Conservation (phyloP, 1,284 basidiomycete species). For the Tilletia caries region DNA sequence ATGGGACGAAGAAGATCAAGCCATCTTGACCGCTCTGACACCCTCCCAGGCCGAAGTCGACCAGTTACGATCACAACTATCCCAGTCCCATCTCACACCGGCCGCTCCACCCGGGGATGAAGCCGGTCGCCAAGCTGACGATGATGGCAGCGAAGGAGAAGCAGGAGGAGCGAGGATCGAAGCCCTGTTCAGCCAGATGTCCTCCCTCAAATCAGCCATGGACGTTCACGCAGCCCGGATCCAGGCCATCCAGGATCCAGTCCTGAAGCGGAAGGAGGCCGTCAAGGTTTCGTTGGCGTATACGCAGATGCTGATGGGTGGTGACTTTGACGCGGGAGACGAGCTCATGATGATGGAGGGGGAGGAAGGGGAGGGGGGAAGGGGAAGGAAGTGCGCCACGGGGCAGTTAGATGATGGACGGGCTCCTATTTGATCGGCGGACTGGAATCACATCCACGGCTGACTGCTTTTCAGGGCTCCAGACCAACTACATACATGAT, state of each 20-base stretch:
- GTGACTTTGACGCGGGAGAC: not conserved
- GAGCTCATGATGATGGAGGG: too few species aligned
- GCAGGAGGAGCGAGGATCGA: too few species aligned
- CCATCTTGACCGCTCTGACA: not conserved
- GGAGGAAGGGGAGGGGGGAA: too few species aligned
- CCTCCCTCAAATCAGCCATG: slow-evolving; percentile 1
- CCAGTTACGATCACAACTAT: not conserved
- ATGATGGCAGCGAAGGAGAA: too few species aligned
- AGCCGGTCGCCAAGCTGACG: too few species aligned
- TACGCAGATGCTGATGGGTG: slow-evolving; percentile 9
- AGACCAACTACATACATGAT: too few species aligned
- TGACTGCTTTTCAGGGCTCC: too few species aligned
- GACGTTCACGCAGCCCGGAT: not conserved
- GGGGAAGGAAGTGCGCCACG: too few species aligned
- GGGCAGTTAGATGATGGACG: too few species aligned
- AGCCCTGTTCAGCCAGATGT: not conserved
- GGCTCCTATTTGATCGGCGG: too few species aligned
- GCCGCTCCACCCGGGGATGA: too few species aligned
- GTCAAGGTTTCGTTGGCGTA: not conserved
- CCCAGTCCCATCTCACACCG: not conserved
- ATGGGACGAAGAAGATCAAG: not conserved
- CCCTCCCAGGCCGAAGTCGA: not conserved
- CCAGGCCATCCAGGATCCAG: slow-evolving; percentile 1
- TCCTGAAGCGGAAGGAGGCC: not conserved
- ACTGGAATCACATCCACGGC: too few species aligned